Percentiles rank a stretch among this genome's conserved stretches.
Conservation (phyloP, 2,329 filamentous ascomycete species). For the Cladosporium austrohemisphaericum region DNA sequence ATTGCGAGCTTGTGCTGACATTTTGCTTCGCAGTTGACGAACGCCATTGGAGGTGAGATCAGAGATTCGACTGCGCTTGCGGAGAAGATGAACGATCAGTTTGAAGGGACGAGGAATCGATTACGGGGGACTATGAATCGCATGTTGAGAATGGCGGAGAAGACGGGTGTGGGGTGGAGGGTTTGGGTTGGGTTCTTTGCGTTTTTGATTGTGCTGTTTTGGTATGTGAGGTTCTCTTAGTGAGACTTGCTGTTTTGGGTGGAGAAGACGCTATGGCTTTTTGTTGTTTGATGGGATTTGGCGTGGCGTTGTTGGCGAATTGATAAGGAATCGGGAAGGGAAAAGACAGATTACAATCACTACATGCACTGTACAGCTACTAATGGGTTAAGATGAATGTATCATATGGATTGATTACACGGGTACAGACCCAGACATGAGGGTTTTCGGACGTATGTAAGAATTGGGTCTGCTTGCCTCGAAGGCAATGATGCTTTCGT, state of each 20-base stretch:
- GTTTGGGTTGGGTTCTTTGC: slow-evolving; percentile 89
- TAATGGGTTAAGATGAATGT: too few relatives aligned
- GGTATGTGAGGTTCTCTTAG: slow-evolving; percentile 81
- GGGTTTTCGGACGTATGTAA: too few relatives aligned
- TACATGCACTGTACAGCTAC: slow-evolving; percentile 13
- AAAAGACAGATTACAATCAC: too few relatives aligned
- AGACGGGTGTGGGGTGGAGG: slow-evolving; percentile 92
- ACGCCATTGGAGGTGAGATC: slow-evolving; percentile 93
- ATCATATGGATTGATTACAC: too few relatives aligned
- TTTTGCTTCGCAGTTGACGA: slow-evolving; percentile 63
- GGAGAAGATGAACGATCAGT: slow-evolving; percentile 93
- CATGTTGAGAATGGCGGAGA: slow-evolving; percentile 93
- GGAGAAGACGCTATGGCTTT: neutral
- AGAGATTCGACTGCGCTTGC: slow-evolving; percentile 81
- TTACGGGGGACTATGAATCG: slow-evolving; percentile 92
- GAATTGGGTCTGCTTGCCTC: too few relatives aligned
- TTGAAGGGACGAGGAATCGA: slow-evolving; percentile 77
- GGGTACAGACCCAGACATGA: too few relatives aligned
- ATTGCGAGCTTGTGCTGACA: slow-evolving; percentile 9
- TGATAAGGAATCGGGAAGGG: too few relatives aligned
- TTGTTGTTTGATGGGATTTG: neutral
- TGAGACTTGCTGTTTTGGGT: neutral
- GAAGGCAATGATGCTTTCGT: too few relatives aligned
- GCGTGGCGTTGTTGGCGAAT: slow-evolving; percentile 11
- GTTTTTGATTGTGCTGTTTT: slow-evolving; percentile 76